These are phyloP conservation scores for Pseudozyma thailandica DNA, from an alignment of 1,284 basidiomycete genomes.

Conservation along the genomic window DNA sequence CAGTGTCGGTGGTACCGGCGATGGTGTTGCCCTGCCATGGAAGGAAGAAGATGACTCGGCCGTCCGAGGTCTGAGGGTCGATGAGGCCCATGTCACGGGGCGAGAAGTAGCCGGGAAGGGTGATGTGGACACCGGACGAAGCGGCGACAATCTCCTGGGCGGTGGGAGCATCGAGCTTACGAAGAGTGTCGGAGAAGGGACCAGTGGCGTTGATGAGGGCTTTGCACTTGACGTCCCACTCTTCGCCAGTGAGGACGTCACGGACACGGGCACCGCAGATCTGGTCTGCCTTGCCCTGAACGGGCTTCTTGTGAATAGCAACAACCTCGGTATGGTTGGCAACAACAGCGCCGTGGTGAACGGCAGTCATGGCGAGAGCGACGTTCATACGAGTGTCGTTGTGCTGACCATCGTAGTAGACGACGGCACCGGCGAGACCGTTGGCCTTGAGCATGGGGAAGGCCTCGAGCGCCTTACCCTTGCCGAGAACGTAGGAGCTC, in stretches of 20 bases:
- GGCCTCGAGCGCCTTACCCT: slow-evolving; percentile 86
- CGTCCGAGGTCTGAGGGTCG: slow-evolving; percentile 94
- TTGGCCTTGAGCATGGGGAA: slow-evolving; percentile 96
- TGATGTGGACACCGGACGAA: slow-evolving; percentile 93
- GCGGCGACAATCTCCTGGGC: slow-evolving; percentile 90
- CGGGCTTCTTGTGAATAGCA: slow-evolving; percentile 76
- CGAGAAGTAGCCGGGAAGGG: slow-evolving; percentile 95
- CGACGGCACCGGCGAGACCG: slow-evolving; percentile 92
- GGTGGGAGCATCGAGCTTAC: slow-evolving; percentile 84
- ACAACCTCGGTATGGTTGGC: slow-evolving; percentile 92
- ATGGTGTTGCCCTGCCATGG: slow-evolving; percentile 99
- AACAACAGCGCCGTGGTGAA: slow-evolving; percentile 87
- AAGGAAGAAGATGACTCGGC: slow-evolving; percentile 97
- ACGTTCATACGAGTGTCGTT: slow-evolving; percentile 99
- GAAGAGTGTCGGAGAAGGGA: slow-evolving; percentile 87
- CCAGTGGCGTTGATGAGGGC: slow-evolving; percentile 97
- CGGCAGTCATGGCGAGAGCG: slow-evolving; percentile 85
- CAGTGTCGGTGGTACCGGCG: slow-evolving; percentile 93
- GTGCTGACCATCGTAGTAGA: slow-evolving; percentile 98
- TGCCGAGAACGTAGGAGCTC: slow-evolving; percentile 88
- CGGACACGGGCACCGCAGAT: slow-evolving; percentile 81
- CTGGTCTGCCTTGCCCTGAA: slow-evolving; percentile 72
- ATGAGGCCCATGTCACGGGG: slow-evolving; percentile 94
- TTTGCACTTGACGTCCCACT: slow-evolving; percentile 85
- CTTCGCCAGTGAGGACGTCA: slow-evolving; percentile 84